These are phyloP conservation scores for Trichoderma sp. DNA, from an alignment of 2,329 filamentous ascomycete species.

Conservation along the genomic window DNA sequence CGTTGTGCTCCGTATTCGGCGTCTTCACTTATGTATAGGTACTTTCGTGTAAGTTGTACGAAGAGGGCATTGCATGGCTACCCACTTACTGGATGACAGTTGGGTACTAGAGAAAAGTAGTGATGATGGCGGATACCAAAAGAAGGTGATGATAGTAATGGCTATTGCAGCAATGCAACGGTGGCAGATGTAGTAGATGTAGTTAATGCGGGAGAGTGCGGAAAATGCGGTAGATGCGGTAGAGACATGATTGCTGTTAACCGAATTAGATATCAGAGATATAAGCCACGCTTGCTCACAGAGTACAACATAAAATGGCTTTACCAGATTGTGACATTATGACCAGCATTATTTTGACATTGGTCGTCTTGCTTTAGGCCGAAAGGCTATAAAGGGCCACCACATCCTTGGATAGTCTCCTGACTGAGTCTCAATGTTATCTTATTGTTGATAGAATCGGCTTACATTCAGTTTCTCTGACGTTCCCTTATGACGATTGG, in stretches of 20 bases:
- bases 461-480: not conserved
- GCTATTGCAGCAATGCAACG: too few species aligned
- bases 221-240: not conserved
- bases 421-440: not conserved
- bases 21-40: not conserved
- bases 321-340: not conserved
- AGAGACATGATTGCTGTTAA: not conserved
- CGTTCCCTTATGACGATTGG: not conserved
- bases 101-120: not conserved
- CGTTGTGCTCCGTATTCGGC: not conserved
- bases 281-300: not conserved
- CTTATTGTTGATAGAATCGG: not conserved
- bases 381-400: not conserved
- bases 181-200: not conserved
- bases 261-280: not conserved
- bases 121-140: not conserved
- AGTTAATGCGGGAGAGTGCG: not conserved
- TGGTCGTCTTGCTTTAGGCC: not conserved
- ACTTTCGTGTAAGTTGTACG: not conserved
- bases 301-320: not conserved
- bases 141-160: not conserved
- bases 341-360: not conserved
- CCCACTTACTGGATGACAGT: not conserved
- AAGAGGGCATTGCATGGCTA: not conserved
- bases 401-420: not conserved